These are phyloP conservation scores for Xylaria sp. DNA, from an alignment of 2,329 filamentous ascomycete genomes.

Conservation along the genomic window DNA sequence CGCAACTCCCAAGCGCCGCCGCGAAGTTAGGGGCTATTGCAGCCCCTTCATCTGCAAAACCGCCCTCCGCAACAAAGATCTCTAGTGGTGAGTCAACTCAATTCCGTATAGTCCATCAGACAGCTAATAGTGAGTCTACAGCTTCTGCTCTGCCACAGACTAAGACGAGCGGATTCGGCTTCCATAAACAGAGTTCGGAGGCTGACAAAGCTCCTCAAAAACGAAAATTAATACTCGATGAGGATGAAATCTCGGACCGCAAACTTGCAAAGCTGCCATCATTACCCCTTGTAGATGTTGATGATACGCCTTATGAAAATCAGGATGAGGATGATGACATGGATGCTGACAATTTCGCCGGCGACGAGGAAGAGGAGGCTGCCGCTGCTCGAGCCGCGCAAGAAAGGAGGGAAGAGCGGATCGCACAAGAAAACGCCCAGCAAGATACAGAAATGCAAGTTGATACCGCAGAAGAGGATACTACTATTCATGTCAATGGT, in stretches of 20 bases:
- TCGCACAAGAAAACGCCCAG: slow-evolving; percentile 63
- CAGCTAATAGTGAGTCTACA: slow-evolving; percentile 45
- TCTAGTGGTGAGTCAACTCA: slow-evolving; percentile 50
- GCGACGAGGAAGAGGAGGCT: slow-evolving; percentile 86
- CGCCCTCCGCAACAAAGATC: slow-evolving; percentile 46
- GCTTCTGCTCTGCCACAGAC: slow-evolving; percentile 71
- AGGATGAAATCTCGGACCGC: slow-evolving; percentile 86
- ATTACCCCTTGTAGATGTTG: slow-evolving; percentile 71
- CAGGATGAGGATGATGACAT: slow-evolving; percentile 72
- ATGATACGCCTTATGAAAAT: slow-evolving; percentile 69
- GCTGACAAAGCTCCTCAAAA: slow-evolving; percentile 73
- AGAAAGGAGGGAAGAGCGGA: slow-evolving; percentile 80
- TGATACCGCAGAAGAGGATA: slow-evolving; percentile 46
- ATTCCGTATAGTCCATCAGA: slow-evolving; percentile 2
- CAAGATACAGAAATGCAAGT: slow-evolving; percentile 57
- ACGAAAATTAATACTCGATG: slow-evolving; percentile 83
- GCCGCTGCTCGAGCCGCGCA: slow-evolving; percentile 87
- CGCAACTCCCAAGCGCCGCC: slow-evolving; percentile 65
- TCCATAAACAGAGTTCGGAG: slow-evolving; percentile 74
- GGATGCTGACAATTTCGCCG: slow-evolving; percentile 80
- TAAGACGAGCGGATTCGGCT: slow-evolving; percentile 86
- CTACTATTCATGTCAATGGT: slow-evolving; percentile 42
- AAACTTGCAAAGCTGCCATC: slow-evolving; percentile 92
- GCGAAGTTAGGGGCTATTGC: slow-evolving; percentile 63
- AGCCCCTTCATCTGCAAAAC: slow-evolving; percentile 51